Base-by-base conservation (phyloP, 441 rosid genomes). In the Pelargonium fulgidum region DNA sequence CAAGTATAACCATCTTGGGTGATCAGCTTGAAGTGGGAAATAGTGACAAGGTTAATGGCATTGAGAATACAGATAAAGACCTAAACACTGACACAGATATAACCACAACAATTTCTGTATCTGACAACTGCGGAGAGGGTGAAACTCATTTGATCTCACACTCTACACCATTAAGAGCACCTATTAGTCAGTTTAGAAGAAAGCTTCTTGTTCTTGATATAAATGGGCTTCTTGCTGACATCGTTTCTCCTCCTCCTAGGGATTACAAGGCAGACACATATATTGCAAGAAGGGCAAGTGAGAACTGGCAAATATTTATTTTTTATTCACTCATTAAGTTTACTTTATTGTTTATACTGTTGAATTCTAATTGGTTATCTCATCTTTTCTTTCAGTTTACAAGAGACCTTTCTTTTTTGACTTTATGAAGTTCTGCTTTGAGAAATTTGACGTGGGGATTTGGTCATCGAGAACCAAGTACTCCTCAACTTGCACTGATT, bases 381-480 rank as follows among this genome's bases (percentile, higher is more conserved):
- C 64, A 24, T 45, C 24, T 11, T 33, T 52, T 78, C 59, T 66
- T 78, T 50, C 83, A 87, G 92, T 89, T 80, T 93, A 86, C 63
- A 85, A 66, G 76, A 89, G 96, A 80, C 92, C 97, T 39, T 87
- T 76, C 72, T 88, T 81, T 74, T 69, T 76, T 70, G 93, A 88
- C 36, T 91, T 93, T 68, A 66, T 93, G 7, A 82, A 73, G 62
- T 91, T 93, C 76, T 93, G 95, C 77, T 88, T 83, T 81, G 92
- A 89, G 82, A 83, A 82, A 69, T 93, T 91, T 82, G 92, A 87
- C 74, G 92, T 93, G 75, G 97, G 84, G 64, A 76, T 93, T 9
- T 93, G 97, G 96, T 91, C 97, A 58, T 91, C 97, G 48, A 84
- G 96, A 78, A 77, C 47, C 0, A 72, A 69, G 97, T 91, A 83